Evolutionary conservation across 2,329 filamentous ascomycete genomes (phyloP).

Genomic region (Pseudopyricularia javanii): DNA sequence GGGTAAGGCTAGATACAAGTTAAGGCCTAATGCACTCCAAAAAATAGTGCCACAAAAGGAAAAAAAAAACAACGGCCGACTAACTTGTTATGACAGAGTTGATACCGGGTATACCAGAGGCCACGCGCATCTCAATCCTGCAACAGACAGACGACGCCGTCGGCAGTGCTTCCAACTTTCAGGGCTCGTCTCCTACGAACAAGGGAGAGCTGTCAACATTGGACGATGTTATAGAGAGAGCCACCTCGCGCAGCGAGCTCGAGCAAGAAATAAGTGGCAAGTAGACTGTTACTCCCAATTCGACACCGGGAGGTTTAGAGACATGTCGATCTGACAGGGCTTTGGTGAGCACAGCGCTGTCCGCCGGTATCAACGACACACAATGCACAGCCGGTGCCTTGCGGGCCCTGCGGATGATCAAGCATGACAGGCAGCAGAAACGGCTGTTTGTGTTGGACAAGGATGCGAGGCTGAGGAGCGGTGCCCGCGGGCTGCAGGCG

Average conservation of each 20-base stretch:
- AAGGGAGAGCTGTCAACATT: conserved; percentile 33
- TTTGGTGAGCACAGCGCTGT: conserved; percentile 30
- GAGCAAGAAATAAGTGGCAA: conserved; percentile 49
- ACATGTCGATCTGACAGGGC: too few relatives aligned
- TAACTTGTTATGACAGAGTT: too few relatives aligned
- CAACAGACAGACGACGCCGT: conserved; percentile 45
- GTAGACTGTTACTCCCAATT: conserved; percentile 9
- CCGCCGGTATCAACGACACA: conserved; percentile 43
- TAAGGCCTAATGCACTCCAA: too few relatives aligned
- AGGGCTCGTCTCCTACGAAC: neutral
- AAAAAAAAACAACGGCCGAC: too few relatives aligned
- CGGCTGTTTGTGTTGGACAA: conserved; percentile 60
- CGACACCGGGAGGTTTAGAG: too few relatives aligned
- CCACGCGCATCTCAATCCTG: conserved; percentile 52
- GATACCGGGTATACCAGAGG: conserved; percentile 62
- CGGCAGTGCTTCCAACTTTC: conserved; percentile 6
- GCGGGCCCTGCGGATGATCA: conserved; percentile 46
- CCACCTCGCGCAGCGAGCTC: conserved; percentile 41
- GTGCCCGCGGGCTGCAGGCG: conserved; percentile 60
- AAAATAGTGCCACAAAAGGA: too few relatives aligned
- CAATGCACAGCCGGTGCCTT: conserved; percentile 53
- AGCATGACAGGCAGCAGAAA: conserved; percentile 48
- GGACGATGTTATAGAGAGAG: conserved; percentile 55
- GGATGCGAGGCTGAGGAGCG: conserved; percentile 61
- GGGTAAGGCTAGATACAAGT: too few relatives aligned